phyloP scores from a whole-genome alignment of 2,329 filamentous ascomycete genomes.

The Verticillium longisporum region DNA sequence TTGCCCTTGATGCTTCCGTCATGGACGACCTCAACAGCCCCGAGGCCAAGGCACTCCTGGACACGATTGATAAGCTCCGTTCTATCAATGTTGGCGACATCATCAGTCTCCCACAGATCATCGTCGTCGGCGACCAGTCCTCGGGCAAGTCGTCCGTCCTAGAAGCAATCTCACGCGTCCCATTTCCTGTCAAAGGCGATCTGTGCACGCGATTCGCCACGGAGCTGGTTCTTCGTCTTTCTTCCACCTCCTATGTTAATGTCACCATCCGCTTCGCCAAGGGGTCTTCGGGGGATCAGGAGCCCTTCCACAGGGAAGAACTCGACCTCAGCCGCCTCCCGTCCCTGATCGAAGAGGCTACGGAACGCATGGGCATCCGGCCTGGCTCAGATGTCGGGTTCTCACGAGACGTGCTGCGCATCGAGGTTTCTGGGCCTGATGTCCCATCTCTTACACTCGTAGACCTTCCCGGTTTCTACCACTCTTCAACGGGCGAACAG shows the following conservation, averaged over 20 bases:
- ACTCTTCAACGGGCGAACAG: constrained; percentile 38
- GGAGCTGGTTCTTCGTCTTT: constrained; percentile 49
- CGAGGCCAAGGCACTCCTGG: constrained; percentile 18
- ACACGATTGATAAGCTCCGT: constrained; percentile 31
- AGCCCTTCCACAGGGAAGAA: constrained; percentile 10
- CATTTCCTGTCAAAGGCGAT: constrained; percentile 51
- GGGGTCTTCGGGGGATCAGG: background rate
- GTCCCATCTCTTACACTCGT: constrained; percentile 49
- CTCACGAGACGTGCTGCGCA: constrained; percentile 35
- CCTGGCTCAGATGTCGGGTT: constrained; percentile 27
- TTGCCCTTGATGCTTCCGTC: constrained; percentile 7
- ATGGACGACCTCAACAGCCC: constrained; percentile 13
- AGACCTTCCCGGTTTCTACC: constrained; percentile 51
- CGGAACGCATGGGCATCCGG: constrained; percentile 40
- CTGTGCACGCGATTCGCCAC: constrained; percentile 59
- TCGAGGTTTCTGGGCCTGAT: constrained; percentile 40
- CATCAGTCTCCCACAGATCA: constrained; percentile 37
- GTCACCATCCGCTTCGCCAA: constrained; percentile 24
- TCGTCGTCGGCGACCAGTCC: constrained; percentile 56
- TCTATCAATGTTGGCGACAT: constrained; percentile 26
- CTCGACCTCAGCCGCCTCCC: constrained; percentile 18
- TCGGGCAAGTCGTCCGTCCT: constrained; percentile 60
- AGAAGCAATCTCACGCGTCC: constrained; percentile 55
- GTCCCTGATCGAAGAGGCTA: constrained; percentile 30
- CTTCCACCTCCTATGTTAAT: constrained; percentile 21